These are phyloP conservation scores for Tolypocladium ovalisporum DNA, from an alignment of 2,329 filamentous ascomycete genomes.

Conservation along the genomic window DNA sequence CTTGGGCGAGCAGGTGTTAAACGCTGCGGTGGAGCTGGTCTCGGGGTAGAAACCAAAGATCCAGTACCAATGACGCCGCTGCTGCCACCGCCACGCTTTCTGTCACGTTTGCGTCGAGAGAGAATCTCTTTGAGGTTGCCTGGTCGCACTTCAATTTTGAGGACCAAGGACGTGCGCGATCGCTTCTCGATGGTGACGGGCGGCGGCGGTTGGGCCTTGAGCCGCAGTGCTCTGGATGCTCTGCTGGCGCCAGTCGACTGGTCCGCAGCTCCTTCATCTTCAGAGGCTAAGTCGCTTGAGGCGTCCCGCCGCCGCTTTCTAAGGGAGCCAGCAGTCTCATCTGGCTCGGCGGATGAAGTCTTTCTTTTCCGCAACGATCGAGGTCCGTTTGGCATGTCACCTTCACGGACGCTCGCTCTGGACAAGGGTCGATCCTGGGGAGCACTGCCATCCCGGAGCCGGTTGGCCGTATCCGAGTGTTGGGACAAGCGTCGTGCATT, in stretches of 20 bases:
- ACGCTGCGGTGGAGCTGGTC: conserved; percentile 14
- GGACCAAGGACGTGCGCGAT: conserved; percentile 21
- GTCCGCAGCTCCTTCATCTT: conserved; percentile 23
- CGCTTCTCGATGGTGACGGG: conserved; percentile 30
- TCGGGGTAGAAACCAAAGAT: conserved; percentile 2
- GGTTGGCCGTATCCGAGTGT: conserved; percentile 18
- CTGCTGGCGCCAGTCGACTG: conserved; percentile 16
- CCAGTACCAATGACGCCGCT: neutral
- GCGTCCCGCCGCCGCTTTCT: conserved; percentile 43
- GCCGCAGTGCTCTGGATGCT: conserved; percentile 47
- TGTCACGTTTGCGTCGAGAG: conserved; percentile 21
- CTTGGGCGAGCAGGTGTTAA: conserved; percentile 8
- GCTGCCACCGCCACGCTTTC: conserved; percentile 11
- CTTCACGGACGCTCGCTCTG: conserved; percentile 59
- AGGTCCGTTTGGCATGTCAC: conserved; percentile 65
- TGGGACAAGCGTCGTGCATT: conserved; percentile 13
- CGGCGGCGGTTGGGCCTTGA: conserved; percentile 31
- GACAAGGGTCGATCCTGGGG: conserved; percentile 54
- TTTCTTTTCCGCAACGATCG: conserved; percentile 76
- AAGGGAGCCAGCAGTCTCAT: conserved; percentile 41
- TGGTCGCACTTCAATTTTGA: conserved; percentile 24
- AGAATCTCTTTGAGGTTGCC: conserved; percentile 27
- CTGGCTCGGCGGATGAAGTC: conserved; percentile 57
- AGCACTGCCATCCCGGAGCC: conserved; percentile 38
- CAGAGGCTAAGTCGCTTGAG: conserved; percentile 28